Evolutionary conservation across 495 filamentous ascomycete genomes (phyloP).

Genomic region (Lepidopterella palustris): DNA sequence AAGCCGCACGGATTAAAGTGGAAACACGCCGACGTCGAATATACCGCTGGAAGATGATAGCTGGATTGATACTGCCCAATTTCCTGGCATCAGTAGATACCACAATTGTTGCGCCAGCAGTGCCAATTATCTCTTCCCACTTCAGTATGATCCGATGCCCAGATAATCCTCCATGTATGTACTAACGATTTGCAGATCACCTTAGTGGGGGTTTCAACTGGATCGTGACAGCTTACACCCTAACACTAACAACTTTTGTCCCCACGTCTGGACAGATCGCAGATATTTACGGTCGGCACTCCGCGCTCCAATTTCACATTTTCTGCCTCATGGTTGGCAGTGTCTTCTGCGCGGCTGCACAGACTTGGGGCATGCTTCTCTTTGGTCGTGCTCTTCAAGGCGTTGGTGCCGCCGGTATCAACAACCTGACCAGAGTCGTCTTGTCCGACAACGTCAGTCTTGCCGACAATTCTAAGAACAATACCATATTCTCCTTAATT

Average conservation of each 20-base stretch:
- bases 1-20: neutral
- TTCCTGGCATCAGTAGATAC: slow-evolving; percentile 44
- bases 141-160: slow-evolving; percentile 41
- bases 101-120: slow-evolving; percentile 54
- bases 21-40: slow-evolving; percentile 7
- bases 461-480: slow-evolving; percentile 52
- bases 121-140: slow-evolving; percentile 53
- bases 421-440: slow-evolving; percentile 48
- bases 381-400: slow-evolving; percentile 55
- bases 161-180: neutral
- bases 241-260: slow-evolving; percentile 56
- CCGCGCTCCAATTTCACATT: slow-evolving; percentile 42
- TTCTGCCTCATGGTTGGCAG: slow-evolving; percentile 47
- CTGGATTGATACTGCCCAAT: slow-evolving; percentile 46
- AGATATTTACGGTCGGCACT: slow-evolving; percentile 53
- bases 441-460: slow-evolving; percentile 52
- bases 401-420: slow-evolving; percentile 47
- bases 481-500: slow-evolving; percentile 49
- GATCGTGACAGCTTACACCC: slow-evolving; percentile 57
- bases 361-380: slow-evolving; percentile 50
- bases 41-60: slow-evolving; percentile 50
- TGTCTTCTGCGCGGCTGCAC: slow-evolving; percentile 47
- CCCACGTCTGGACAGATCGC: slow-evolving; percentile 55
- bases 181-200: slow-evolving; percentile 38
- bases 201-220: slow-evolving; percentile 51